Conservation (phyloP, 2,329 filamentous ascomycete genomes). For the Proliferodiscus dingleyae region DNA sequence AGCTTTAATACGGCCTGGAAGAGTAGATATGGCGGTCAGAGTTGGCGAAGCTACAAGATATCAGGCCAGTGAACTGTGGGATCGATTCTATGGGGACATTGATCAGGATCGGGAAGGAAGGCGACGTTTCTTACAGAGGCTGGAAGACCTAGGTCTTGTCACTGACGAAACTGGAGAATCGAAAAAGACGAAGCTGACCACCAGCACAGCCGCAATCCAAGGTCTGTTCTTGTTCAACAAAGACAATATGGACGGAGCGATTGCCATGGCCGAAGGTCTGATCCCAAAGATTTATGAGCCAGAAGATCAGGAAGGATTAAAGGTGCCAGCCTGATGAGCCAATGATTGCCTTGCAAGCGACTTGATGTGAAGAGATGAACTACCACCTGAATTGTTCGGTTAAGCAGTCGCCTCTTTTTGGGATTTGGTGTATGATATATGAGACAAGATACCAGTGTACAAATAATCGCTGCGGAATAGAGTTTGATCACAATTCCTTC, state of each 20-base stretch:
- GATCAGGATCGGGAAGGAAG: constrained; percentile 60
- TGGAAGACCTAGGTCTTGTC: constrained; percentile 67
- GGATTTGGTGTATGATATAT: too few relatives aligned
- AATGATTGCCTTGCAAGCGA: not conserved
- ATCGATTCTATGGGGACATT: constrained; percentile 86
- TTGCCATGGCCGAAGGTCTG: constrained; percentile 68
- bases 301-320: constrained; percentile 14
- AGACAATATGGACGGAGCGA: constrained; percentile 80
- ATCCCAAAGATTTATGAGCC: constrained; percentile 53
- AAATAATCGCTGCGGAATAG: too few relatives aligned
- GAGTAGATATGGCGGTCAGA: constrained; percentile 88
- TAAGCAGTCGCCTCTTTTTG: too few relatives aligned
- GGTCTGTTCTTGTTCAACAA: constrained; percentile 96
- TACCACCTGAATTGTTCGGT: too few relatives aligned
- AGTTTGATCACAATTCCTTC: too few relatives aligned
- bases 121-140: constrained; percentile 63
- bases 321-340: constrained; percentile 10
- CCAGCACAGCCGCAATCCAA: constrained; percentile 89
- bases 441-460: too few relatives aligned
- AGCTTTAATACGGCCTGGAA: constrained; percentile 82
- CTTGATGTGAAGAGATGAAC: too few relatives aligned
- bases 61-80: constrained; percentile 86
- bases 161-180: constrained; percentile 38
- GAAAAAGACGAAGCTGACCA: constrained; percentile 32
- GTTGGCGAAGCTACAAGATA: constrained; percentile 83